Base-by-base conservation (phyloP, 2,329 filamentous ascomycete genomes). In the Ophiognomonia clavigignenti-juglandacearum region DNA sequence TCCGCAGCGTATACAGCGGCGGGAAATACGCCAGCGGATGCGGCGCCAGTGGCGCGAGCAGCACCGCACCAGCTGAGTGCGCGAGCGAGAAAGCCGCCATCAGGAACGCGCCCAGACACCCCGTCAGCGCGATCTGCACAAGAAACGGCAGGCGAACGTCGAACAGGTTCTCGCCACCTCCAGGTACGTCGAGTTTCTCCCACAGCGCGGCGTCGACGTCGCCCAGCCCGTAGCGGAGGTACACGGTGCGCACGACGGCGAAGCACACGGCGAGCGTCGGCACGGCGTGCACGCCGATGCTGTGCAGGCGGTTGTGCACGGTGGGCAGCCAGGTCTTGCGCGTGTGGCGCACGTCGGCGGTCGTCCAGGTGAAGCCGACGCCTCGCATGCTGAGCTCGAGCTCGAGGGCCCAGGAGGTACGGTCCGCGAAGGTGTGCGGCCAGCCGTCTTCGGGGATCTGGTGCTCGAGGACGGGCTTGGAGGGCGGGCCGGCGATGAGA, bases 291-390 rank as follows among this genome's bases (percentile, higher is more conserved):
- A 68, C 56, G 14, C 64, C 36, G 22, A 71, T 66, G 40, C 63
- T 67, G 49, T 71, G 68, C 9, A 66, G 34, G 6, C 68, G 59
- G 43, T 69, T 67, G 16, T 53, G 45, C 8, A 66, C 59, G 3
- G 64, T 69, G 0, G 68, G 68, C 5, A 69, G 54, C 68, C 68
- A 71, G 1, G 67, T 70, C 52, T 65, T 65, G 26, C 62, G 62
- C 5, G 67, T 68, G 51, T 71, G 68, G 9, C 68, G 61, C 3
- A 71, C 66, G 45, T 71, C 68, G 6, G 68, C 68, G 2, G 66
- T 70, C 18, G 65, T 68, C 68, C 67, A 70, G 1, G 67, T 69
- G 54, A 71, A 71, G 34, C 68, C 68, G 6, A 67, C 64, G 16
- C 68, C 68, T 13, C 68, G 61, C 68, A 71, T 71, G 31, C 59